phyloP scores from a whole-genome alignment of 768 basidiomycete genomes.

The Lentinula detonsa region DNA sequence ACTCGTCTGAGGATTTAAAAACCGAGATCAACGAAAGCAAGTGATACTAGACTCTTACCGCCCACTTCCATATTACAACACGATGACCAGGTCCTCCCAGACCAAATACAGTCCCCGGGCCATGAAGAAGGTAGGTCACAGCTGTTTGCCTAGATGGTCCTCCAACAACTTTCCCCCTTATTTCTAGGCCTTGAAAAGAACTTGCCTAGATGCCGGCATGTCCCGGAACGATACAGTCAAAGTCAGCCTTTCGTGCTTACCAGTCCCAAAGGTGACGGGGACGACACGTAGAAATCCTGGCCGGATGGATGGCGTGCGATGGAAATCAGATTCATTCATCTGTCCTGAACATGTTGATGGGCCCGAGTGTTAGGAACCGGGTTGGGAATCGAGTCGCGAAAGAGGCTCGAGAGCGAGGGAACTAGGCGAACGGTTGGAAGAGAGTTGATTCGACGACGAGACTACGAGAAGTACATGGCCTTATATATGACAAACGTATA shows the following conservation, averaged over 20 bases:
- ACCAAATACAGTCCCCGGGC: not conserved
- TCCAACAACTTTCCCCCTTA: too few relatives aligned
- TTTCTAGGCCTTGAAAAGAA: not conserved
- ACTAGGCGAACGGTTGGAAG: too few relatives aligned
- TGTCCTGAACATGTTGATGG: not conserved
- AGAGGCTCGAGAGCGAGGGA: too few relatives aligned
- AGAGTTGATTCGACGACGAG: too few relatives aligned
- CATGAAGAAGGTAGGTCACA: not conserved
- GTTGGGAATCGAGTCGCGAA: too few relatives aligned
- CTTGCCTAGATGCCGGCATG: not conserved
- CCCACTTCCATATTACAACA: not conserved
- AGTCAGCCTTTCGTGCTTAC: not conserved
- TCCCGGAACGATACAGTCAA: not conserved
- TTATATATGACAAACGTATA: too few relatives aligned
- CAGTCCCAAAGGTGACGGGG: not conserved
- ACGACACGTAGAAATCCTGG: not conserved
- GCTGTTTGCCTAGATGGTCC: not conserved
- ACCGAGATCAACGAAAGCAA: not conserved
- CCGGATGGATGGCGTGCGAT: not conserved
- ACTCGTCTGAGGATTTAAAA: not conserved
- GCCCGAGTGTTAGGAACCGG: not conserved
- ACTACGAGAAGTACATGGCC: too few relatives aligned
- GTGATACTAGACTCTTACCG: not conserved
- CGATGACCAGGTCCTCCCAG: slow-evolving; percentile 1
- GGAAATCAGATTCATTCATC: slow-evolving; percentile 1